Percentiles rank a stretch among this genome's conserved stretches.
Conservation (phyloP, 2,329 filamentous ascomycete genomes). For the Leptographium galeiforme region DNA sequence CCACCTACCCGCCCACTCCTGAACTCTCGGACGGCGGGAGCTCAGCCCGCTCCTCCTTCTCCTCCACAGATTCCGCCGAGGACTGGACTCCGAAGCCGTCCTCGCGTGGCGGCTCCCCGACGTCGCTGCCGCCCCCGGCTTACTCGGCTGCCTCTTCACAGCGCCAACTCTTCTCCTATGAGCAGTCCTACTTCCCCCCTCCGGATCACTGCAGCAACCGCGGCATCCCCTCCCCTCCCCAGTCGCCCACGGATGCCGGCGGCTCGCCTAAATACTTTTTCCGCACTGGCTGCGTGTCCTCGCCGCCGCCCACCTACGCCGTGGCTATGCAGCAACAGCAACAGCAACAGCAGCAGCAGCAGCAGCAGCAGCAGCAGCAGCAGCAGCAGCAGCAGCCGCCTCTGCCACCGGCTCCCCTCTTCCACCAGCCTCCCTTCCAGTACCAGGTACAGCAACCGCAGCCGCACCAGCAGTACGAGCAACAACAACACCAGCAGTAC, state of each 20-base stretch:
- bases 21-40: not conserved
- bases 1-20: not conserved
- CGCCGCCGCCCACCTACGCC: not conserved
- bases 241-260: slow-evolving; percentile 7
- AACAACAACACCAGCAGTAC: not conserved
- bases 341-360: not conserved
- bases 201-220: not conserved
- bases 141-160: slow-evolving; percentile 1
- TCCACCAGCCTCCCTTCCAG: not conserved
- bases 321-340: not conserved
- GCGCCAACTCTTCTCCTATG: slow-evolving; percentile 3
- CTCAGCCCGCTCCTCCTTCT: slow-evolving; percentile 7
- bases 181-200: slow-evolving; percentile 8
- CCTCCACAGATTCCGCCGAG: not conserved
- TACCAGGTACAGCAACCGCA: not conserved
- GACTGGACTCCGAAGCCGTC: not conserved
- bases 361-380: not conserved
- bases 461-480: not conserved
- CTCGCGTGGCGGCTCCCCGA: not conserved
- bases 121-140: slow-evolving; percentile 6
- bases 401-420: not conserved
- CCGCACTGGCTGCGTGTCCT: not conserved
- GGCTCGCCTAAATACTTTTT: not conserved
- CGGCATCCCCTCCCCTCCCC: slow-evolving; percentile 10
- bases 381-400: not conserved